These are phyloP conservation scores for Paramecium octaurelia DNA, from an alignment of 73 alveolate genomes.

Conservation along the genomic window DNA sequence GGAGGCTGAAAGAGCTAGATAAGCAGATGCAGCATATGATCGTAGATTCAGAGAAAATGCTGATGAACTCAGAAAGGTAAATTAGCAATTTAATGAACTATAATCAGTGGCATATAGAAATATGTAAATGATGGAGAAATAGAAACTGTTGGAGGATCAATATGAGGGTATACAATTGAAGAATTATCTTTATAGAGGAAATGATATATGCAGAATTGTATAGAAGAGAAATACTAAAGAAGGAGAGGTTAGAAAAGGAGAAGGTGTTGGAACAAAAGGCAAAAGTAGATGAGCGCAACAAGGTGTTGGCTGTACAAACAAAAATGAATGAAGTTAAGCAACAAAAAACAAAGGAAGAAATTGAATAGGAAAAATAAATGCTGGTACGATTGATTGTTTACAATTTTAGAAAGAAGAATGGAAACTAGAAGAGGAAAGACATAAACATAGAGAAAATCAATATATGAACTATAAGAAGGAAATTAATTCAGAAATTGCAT, in stretches of 20 bases:
- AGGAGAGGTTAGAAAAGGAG: conserved; percentile 40
- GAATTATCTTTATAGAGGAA: conserved; percentile 42
- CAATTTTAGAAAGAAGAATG: conserved; percentile 44
- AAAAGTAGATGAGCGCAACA: conserved; percentile 48
- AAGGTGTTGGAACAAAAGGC: conserved; percentile 15
- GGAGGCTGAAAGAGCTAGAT: conserved; percentile 30
- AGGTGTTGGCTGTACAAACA: conserved; percentile 10
- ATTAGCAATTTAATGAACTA: conserved; percentile 43
- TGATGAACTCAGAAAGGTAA: conserved; percentile 51
- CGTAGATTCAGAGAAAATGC: conserved; percentile 46
- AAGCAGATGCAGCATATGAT: conserved; percentile 18
- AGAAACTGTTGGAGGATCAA: conserved; percentile 29
- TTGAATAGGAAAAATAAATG: conserved; percentile 33
- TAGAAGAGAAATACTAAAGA: conserved; percentile 41
- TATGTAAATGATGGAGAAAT: conserved; percentile 53
- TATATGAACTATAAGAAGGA: background rate
- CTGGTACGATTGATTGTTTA: background rate
- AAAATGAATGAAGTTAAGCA: conserved; percentile 3
- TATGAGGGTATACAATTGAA: conserved; percentile 33
- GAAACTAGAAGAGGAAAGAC: conserved; percentile 57
- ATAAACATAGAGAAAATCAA: background rate
- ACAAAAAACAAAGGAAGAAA: background rate
- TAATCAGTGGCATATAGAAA: conserved; percentile 46
- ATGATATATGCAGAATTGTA: conserved; percentile 59
- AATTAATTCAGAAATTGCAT: background rate